phyloP scores from a whole-genome alignment of 2,329 filamentous ascomycete species.

The Fragosphaeria purpurea region DNA sequence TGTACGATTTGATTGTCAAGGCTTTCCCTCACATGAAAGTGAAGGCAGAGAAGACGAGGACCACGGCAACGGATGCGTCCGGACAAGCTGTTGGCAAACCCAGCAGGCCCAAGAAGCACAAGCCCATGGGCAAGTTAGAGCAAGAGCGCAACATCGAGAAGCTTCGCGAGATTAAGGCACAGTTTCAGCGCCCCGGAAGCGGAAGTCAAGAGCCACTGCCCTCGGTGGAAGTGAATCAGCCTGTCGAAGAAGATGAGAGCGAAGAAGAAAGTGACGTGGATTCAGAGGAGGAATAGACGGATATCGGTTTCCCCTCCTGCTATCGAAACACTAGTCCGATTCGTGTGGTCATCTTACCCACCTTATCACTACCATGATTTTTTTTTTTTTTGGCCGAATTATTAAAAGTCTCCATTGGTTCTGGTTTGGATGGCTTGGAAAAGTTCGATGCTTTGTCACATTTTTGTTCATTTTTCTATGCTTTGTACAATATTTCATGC shows the following conservation, averaged over 20 bases:
- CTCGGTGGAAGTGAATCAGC: slow-evolving; percentile 25
- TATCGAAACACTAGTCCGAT: no score
- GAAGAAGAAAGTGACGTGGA: slow-evolving; percentile 37
- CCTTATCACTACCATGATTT: no score
- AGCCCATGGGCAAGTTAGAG: slow-evolving; percentile 65
- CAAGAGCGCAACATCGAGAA: slow-evolving; percentile 58
- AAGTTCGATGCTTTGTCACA: no score
- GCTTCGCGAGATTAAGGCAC: slow-evolving; percentile 49
- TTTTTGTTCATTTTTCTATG: no score
- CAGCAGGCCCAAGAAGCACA: slow-evolving; percentile 60
- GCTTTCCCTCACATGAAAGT: slow-evolving; percentile 26
- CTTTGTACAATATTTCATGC: no score
- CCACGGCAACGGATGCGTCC: slow-evolving; percentile 15
- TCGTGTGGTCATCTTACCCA: no score
- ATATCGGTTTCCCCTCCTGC: no score
- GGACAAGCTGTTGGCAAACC: slow-evolving; percentile 17
- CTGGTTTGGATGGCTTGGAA: no score
- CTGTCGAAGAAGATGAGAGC: slow-evolving; percentile 27
- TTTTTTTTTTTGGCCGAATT: no score
- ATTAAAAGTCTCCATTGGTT: no score
- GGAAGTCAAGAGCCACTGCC: slow-evolving; percentile 36
- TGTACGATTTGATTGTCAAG: slow-evolving; percentile 35
- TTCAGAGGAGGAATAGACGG: slow-evolving; percentile 35
- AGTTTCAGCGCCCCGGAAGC: slow-evolving; percentile 35
- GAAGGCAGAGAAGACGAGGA: slow-evolving; percentile 23